phyloP scores from a whole-genome alignment of 1,139 yeast genomes.

The Petasospora rhodanensis region DNA sequence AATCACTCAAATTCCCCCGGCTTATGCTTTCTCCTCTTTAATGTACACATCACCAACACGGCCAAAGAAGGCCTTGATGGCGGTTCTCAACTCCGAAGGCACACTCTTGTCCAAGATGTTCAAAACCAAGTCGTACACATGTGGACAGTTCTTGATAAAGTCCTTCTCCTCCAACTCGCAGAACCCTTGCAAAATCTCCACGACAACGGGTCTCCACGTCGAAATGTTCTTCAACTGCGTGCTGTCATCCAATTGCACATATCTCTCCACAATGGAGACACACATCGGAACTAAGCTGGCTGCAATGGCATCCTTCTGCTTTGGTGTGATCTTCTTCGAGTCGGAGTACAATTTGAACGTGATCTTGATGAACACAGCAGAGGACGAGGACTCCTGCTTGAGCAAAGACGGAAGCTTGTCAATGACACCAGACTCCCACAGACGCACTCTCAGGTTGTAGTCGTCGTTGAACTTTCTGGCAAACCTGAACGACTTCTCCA shows the following conservation, averaged over 20 bases:
- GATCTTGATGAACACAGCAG: conserved; percentile 80
- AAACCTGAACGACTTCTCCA: conserved; percentile 71
- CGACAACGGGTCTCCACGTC: conserved; percentile 90
- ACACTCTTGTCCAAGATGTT: conserved; percentile 64
- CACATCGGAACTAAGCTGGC: conserved; percentile 62
- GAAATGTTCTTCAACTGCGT: conserved; percentile 75
- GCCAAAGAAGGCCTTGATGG: conserved; percentile 59
- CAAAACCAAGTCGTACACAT: conserved; percentile 64
- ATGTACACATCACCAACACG: conserved; percentile 65
- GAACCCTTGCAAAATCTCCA: conserved; percentile 80
- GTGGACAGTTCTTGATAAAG: conserved; percentile 58
- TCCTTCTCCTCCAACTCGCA: conserved; percentile 73
- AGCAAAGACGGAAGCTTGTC: conserved; percentile 87
- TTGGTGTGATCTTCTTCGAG: conserved; percentile 33
- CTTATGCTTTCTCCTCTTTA: conserved; percentile 18
- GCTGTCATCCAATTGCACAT: conserved; percentile 65
- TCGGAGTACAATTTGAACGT: conserved; percentile 78
- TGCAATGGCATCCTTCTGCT: conserved; percentile 33
- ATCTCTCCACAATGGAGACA: conserved; percentile 63
- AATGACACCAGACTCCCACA: conserved; percentile 91
- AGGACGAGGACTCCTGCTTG: conserved; percentile 87
- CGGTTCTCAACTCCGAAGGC: conserved; percentile 63
- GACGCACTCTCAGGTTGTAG: conserved; percentile 74
- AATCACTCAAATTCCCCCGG: too few relatives aligned
- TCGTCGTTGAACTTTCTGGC: conserved; percentile 86